Evolutionary conservation across 805 yeast genomes (phyloP), one percentile per base, ranked within the genome.

Genomic region (Torulaspora microellipsoides): DNA sequence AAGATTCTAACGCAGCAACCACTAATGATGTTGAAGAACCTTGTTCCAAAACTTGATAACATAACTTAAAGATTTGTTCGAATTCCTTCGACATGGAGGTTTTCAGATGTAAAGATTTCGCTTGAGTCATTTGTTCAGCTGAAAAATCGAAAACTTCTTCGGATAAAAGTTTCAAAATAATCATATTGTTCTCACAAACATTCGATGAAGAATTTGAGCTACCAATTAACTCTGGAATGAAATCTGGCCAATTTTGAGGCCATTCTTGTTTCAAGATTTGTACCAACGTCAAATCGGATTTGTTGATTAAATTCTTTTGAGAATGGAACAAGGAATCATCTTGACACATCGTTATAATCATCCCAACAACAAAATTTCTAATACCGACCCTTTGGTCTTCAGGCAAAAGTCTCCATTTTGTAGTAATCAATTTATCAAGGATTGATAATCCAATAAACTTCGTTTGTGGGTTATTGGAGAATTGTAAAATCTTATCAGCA

Each of bases 201-300:
- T 89, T 91, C 65, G 85, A 80, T 15, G 93, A 83, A 11, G 91
- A 80, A 51, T 87, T 78, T 36, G 95, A 82, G 51, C 95, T 83
- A 47, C 76, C 78, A 36, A 91, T 93, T 44, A 93, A 78, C 64
- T 93, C 99, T 13, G 96, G 96, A 39, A 93, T 85, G 59, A 93
- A 93, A 57, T 83, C 85, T 14, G 98, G 98, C 99, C 99, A 93
- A 64, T 90, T 85, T 55, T 83, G 87, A 28, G 99, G 99, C 99
- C 99, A 93, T 64, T 93, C 99, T 68, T 93, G 98, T 60, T 93
- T 93, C 59, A 93, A 78, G 40, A 93, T 83, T 60, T 90, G 95
- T 30, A 93, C 99, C 58, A 93, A 72, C 12, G 98, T 91, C 59
- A 93, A 75, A 68, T 93, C 96, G 56, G 90, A 89, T 66, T 93